Conservation (phyloP, 2,329 filamentous ascomycete species). For the Penicillium sp. region DNA sequence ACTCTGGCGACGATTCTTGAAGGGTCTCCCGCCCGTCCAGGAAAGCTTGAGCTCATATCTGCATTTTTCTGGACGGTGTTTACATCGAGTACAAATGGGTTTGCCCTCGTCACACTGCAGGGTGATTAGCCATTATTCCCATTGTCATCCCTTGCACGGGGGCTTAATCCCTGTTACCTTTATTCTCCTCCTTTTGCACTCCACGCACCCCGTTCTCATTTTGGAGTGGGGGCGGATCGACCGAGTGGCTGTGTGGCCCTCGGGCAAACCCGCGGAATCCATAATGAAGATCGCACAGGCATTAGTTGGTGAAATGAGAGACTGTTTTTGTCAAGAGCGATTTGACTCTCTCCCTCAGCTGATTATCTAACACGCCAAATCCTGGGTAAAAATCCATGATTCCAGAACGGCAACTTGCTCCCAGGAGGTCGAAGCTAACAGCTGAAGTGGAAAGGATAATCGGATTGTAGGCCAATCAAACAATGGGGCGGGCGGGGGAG, state of each 20-base stretch:
- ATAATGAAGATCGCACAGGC: not conserved
- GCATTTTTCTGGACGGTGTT: constrained; percentile 8
- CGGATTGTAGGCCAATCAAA: not conserved
- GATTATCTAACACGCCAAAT: not conserved
- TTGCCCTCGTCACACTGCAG: constrained; percentile 6
- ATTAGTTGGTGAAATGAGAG: not conserved
- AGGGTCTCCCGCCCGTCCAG: constrained; percentile 7
- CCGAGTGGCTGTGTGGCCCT: not conserved
- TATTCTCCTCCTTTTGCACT: constrained; percentile 8
- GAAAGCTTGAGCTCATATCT: constrained; percentile 9
- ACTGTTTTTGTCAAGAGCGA: not conserved
- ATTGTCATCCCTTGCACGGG: not conserved
- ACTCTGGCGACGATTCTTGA: constrained; percentile 1
- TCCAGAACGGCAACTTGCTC: not conserved
- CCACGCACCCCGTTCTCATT: constrained; percentile 7
- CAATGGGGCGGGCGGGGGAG: not conserved
- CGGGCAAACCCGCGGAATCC: constrained; percentile 1
- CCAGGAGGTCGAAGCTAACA: not conserved
- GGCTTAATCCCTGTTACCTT: not conserved
- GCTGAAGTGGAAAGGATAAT: constrained; percentile 3
- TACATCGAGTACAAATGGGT: constrained; percentile 6
- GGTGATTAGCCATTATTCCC: not conserved
- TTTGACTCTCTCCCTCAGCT: not conserved
- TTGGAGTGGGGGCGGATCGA: constrained; percentile 4
- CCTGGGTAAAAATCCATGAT: not conserved